Conservation (phyloP, 257 asterid genomes). For the Solanum neorickii region DNA sequence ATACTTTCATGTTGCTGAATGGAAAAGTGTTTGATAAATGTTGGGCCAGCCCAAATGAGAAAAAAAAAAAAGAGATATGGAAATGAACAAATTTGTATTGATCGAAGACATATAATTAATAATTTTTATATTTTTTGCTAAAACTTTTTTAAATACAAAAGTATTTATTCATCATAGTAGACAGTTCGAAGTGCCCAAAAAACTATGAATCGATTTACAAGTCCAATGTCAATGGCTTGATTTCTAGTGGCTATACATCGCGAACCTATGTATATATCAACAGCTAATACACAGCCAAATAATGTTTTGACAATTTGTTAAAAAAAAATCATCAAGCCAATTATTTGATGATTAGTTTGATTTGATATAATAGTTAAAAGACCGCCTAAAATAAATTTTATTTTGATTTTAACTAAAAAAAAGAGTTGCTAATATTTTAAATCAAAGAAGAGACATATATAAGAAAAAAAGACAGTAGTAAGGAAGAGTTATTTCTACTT, state of each 20-base stretch:
- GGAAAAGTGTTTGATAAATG: background rate
- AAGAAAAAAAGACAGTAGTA: background rate
- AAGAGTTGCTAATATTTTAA: background rate
- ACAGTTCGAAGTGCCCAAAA: background rate
- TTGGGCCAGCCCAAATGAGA: background rate
- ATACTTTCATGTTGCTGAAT: background rate
- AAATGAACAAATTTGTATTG: background rate
- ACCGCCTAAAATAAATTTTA: background rate
- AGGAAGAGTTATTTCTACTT: background rate
- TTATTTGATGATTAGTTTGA: background rate
- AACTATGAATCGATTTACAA: background rate
- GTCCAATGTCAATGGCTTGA: background rate
- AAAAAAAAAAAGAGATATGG: background rate
- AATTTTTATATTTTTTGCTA: too few relatives aligned
- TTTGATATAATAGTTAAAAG: background rate
- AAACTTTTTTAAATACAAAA: background rate
- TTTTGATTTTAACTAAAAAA: background rate
- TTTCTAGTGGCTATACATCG: background rate
- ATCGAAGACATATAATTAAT: background rate
- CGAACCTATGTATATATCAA: too few relatives aligned
- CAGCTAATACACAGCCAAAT: too few relatives aligned
- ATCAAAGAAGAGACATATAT: background rate
- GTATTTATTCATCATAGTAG: background rate
- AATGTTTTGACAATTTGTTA: too few relatives aligned
- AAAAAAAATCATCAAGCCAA: too few relatives aligned